A percentile compares a stretch with the other conserved stretches of the same genome.
phyloP scores from a whole-genome alignment of 176 grass and related monocot genomes.

The Juncus effusus region DNA sequence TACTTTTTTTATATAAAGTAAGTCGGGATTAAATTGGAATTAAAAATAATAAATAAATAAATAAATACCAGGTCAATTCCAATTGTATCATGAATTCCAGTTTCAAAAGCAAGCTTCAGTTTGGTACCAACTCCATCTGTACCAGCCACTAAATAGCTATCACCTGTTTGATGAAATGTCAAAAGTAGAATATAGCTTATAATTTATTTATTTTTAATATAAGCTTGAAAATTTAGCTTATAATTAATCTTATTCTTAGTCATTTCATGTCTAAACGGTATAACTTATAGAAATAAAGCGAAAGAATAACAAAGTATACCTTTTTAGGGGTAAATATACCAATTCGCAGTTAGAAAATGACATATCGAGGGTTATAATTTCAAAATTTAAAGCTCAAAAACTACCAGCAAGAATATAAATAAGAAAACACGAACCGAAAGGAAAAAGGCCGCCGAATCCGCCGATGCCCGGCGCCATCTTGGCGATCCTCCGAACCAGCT shows the following conservation, averaged over 20 bases:
- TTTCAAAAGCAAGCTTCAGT: conserved; percentile 93
- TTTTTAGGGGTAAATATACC: too few relatives aligned
- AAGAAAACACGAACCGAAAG: conserved; percentile 35
- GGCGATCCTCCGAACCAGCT: conserved; percentile 73
- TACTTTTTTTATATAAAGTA: not conserved
- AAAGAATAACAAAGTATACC: too few relatives aligned
- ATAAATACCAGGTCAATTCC: conserved; percentile 77
- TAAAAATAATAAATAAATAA: not conserved
- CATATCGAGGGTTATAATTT: not conserved
- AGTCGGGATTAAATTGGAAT: not conserved
- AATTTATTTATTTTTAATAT: too few relatives aligned
- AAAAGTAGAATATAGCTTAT: too few relatives aligned
- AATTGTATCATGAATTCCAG: conserved; percentile 94
- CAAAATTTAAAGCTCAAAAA: not conserved
- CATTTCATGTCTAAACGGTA: too few relatives aligned
- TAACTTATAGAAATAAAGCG: too few relatives aligned
- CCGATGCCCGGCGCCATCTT: conserved; percentile 81
- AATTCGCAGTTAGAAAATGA: too few relatives aligned
- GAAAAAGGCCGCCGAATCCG: conserved; percentile 82
- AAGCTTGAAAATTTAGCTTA: too few relatives aligned
- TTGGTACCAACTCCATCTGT: conserved; percentile 94
- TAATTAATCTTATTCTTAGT: too few relatives aligned
- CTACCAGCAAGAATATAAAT: not conserved
- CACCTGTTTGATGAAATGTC: conserved; percentile 36
- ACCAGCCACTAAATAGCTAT: conserved; percentile 71